A percentile compares a stretch with the other conserved stretches of the same genome.
phyloP scores from a whole-genome alignment of 371 early-diverging fungal species.

The Paraphysoderma sedebokerense region DNA sequence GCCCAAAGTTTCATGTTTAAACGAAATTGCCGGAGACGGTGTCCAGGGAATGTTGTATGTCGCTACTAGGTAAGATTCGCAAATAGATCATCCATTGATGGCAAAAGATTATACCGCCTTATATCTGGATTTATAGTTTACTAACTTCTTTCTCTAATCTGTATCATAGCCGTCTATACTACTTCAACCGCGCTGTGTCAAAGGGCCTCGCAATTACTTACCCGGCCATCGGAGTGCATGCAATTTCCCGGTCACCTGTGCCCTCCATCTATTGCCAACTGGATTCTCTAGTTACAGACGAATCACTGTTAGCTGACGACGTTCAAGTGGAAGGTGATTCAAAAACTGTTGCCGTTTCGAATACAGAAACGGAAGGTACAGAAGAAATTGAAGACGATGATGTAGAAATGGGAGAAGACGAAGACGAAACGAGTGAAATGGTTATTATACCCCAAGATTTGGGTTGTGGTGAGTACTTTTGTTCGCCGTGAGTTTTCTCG shows the following conservation, averaged over 20 bases:
- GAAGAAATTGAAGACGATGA: not conserved
- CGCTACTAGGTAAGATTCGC: too few species aligned
- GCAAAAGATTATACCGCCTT: too few species aligned
- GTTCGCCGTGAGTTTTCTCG: not conserved
- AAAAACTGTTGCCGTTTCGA: too few species aligned
- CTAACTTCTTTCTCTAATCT: too few species aligned
- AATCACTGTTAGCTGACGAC: not conserved
- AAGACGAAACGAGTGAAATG: conserved; percentile 4
- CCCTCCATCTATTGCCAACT: conserved; percentile 8
- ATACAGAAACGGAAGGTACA: too few species aligned
- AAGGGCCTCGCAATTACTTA: conserved; percentile 9
- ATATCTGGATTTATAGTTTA: too few species aligned
- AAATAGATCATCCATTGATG: too few species aligned
- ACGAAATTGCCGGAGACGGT: too few species aligned
- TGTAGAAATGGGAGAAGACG: not conserved
- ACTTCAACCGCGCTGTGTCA: conserved; percentile 1
- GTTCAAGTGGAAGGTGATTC: too few species aligned
- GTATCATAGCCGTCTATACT: conserved; percentile 3
- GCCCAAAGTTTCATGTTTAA: too few species aligned
- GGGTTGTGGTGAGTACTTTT: not conserved
- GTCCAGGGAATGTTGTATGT: too few species aligned
- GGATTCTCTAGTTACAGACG: not conserved
- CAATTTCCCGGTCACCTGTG: conserved; percentile 5
- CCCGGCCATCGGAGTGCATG: conserved; percentile 8
- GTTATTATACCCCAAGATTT: conserved; percentile 7